phyloP scores from a whole-genome alignment of 164 flowering plant species.

The Vitis riparia region DNA sequence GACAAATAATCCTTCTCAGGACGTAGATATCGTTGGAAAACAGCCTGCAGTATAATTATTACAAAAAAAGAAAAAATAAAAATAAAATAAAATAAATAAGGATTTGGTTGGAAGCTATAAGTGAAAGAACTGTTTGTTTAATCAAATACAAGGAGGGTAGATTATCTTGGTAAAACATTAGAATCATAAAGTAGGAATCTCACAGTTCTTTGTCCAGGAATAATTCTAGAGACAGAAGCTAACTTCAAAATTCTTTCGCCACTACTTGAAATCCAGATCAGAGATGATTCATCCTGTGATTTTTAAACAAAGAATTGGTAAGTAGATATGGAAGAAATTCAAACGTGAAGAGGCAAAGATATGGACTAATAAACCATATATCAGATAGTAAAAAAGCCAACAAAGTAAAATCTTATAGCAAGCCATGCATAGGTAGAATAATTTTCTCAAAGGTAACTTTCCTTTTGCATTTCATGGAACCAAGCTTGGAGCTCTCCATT shows the following conservation, averaged over 20 bases:
- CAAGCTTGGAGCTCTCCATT: too few relatives aligned
- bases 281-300: conserved; percentile 82
- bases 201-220: conserved; percentile 99
- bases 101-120: not conserved
- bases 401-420: too few relatives aligned
- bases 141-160: not conserved
- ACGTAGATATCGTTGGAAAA: conserved; percentile 75
- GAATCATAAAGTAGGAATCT: conserved; percentile 25
- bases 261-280: conserved; percentile 88
- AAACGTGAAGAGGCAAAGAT: not conserved
- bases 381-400: too few relatives aligned
- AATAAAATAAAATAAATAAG: not conserved
- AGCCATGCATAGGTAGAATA: too few relatives aligned
- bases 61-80: conserved; percentile 1
- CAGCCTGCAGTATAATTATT: conserved; percentile 49
- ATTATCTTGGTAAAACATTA: not conserved
- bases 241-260: conserved; percentile 86
- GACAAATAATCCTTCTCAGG: conserved; percentile 97
- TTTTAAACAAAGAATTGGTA: conserved; percentile 2
- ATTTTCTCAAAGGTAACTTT: too few relatives aligned
- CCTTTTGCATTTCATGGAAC: too few relatives aligned
- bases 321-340: not conserved
- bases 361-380: not conserved
- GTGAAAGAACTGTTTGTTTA: not conserved
- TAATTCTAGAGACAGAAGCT: conserved; percentile 79